phyloP scores from a whole-genome alignment of 768 basidiomycete genomes.

The Mrakia gelida region DNA sequence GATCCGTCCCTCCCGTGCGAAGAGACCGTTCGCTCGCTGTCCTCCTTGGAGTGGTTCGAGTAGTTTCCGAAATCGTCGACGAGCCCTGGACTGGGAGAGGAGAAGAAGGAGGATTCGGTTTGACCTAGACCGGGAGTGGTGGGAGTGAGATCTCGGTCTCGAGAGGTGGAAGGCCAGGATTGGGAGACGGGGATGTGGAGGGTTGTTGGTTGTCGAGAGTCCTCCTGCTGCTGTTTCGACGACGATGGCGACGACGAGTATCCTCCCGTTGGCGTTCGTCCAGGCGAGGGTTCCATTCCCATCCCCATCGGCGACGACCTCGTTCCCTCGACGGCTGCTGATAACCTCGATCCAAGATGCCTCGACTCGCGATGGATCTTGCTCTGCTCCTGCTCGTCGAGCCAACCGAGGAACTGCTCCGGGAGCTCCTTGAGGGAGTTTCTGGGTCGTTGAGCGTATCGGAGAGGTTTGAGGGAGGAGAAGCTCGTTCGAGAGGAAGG shows the following conservation, averaged over 20 bases:
- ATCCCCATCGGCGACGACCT: not conserved
- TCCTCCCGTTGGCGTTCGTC: not conserved
- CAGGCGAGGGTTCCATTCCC: not conserved
- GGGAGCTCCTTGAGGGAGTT: constrained; percentile 37
- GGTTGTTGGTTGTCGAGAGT: not conserved
- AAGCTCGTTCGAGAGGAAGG: constrained; percentile 39
- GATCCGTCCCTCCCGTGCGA: constrained; percentile 1
- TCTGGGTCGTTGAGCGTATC: constrained; percentile 35
- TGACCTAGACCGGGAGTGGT: not conserved
- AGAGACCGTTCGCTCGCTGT: constrained; percentile 12
- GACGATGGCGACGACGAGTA: too few species aligned
- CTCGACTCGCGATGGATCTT: constrained; percentile 11
- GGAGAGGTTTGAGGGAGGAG: constrained; percentile 39
- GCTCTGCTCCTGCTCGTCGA: constrained; percentile 33
- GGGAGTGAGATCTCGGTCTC: not conserved
- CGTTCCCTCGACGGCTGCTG: not conserved
- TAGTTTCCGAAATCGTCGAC: constrained; percentile 9
- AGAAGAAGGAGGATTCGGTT: not conserved
- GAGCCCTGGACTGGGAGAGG: not conserved
- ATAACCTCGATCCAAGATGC: not conserved
- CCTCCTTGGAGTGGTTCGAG: not conserved
- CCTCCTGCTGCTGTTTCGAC: not conserved
- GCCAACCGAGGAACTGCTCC: constrained; percentile 42
- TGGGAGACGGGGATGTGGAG: not conserved
- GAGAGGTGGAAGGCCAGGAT: not conserved